These are phyloP conservation scores for Vaccinium vitisidaea DNA, from an alignment of 148 eudicot genomes.

Conservation along the genomic window DNA sequence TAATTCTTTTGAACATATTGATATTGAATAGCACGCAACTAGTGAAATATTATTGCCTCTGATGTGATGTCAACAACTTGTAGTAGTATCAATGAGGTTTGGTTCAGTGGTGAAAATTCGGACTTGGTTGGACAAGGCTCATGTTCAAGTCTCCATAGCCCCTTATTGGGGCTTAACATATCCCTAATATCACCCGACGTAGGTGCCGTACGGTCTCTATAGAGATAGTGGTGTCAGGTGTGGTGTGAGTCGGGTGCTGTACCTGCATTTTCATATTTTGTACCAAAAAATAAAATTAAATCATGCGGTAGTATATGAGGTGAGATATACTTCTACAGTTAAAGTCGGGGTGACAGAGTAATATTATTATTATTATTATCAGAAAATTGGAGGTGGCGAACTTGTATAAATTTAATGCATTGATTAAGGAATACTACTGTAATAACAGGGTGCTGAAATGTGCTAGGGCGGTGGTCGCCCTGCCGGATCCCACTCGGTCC, in stretches of 20 bases:
- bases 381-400: background rate
- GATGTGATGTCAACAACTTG: background rate
- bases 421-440: background rate
- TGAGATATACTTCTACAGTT: background rate
- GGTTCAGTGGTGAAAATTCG: background rate
- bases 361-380: background rate
- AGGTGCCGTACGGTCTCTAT: background rate
- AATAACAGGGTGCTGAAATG: background rate
- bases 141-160: background rate
- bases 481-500: background rate
- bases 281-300: background rate
- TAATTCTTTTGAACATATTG: too few species aligned
- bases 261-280: background rate
- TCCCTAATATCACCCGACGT: background rate
- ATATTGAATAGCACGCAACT: background rate
- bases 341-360: background rate
- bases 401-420: background rate
- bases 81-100: background rate
- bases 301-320: background rate
- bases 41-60: background rate
- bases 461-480: background rate
- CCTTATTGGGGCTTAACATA: background rate
- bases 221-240: background rate
- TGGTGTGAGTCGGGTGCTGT: background rate
- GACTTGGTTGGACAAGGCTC: background rate